These are phyloP conservation scores for Globisporangium nunn DNA, from an alignment of 352 stramenopile species.

Conservation along the genomic window DNA sequence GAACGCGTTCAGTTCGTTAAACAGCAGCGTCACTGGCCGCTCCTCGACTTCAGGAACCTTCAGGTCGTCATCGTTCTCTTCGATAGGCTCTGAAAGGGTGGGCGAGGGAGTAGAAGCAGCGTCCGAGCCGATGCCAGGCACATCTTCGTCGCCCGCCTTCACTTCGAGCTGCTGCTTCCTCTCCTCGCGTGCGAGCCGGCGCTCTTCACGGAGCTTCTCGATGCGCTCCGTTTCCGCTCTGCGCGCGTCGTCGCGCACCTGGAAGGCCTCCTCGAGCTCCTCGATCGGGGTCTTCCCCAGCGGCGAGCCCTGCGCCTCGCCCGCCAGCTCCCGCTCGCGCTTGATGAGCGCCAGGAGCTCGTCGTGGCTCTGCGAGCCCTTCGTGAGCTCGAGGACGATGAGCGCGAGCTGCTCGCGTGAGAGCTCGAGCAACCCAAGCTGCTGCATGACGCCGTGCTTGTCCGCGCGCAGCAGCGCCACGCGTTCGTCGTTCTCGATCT, in stretches of 20 bases:
- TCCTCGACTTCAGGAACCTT: slow-evolving; percentile 41
- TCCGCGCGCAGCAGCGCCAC: slow-evolving; percentile 25
- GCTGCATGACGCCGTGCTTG: slow-evolving; percentile 36
- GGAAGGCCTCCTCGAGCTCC: slow-evolving; percentile 39
- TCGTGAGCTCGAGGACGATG: slow-evolving; percentile 55
- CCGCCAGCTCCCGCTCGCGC: slow-evolving; percentile 28
- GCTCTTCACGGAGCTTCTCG: slow-evolving; percentile 46
- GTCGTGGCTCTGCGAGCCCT: slow-evolving; percentile 33
- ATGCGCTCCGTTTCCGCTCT: slow-evolving; percentile 46
- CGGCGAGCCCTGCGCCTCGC: slow-evolving; percentile 10
- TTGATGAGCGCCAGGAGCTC: slow-evolving; percentile 49
- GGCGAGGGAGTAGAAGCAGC: not conserved
- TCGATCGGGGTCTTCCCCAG: slow-evolving; percentile 42
- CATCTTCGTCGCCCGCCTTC: slow-evolving; percentile 12
- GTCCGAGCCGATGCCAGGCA: slow-evolving; percentile 12
- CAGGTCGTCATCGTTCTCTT: slow-evolving; percentile 34
- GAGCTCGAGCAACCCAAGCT: slow-evolving; percentile 56
- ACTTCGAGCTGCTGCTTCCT: slow-evolving; percentile 20
- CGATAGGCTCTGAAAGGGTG: slow-evolving; percentile 5
- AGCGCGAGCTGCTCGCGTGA: slow-evolving; percentile 46
- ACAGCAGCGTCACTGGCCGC: slow-evolving; percentile 55
- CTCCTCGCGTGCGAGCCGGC: slow-evolving; percentile 18
- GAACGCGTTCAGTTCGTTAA: slow-evolving; percentile 35
- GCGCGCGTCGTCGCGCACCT: slow-evolving; percentile 38
- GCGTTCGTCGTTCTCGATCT: slow-evolving; percentile 47